Percentiles rank a stretch among this genome's conserved stretches.
Evolutionary conservation across 768 basidiomycete species (phyloP).

Genomic region (Tricholomella constricta): DNA sequence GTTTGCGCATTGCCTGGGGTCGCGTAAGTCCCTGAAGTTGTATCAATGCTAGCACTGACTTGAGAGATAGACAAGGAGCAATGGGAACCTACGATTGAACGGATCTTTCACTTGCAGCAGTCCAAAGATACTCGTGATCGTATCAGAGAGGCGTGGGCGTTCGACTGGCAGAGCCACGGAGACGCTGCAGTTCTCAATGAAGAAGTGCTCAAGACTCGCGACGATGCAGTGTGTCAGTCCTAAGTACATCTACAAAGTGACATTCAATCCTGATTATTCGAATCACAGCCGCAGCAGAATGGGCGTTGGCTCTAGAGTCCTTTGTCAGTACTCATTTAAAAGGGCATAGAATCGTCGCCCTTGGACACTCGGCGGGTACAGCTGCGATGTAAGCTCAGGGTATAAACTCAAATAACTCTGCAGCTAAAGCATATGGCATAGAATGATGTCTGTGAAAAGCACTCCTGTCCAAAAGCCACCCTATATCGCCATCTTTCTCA

Average conservation of each 20-base stretch:
- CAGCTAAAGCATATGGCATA: conserved; percentile 2
- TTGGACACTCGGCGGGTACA: conserved; percentile 37
- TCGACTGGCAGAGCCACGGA: conserved; percentile 44
- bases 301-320: conserved; percentile 15
- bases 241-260: background rate
- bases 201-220: conserved; percentile 22
- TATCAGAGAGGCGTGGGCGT: conserved; percentile 42
- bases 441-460: conserved; percentile 20
- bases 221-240: conserved; percentile 24
- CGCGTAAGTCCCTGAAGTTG: conserved; percentile 10
- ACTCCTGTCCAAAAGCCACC: conserved; percentile 14
- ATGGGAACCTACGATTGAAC: conserved; percentile 38
- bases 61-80: conserved; percentile 36
- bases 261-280: background rate
- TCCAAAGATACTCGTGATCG: conserved; percentile 18
- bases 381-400: conserved; percentile 30
- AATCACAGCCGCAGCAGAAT: conserved; percentile 26
- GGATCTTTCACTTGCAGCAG: conserved; percentile 26
- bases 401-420: background rate
- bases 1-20: conserved; percentile 18
- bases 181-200: conserved; percentile 37
- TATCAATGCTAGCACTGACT: background rate
- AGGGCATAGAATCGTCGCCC: conserved; percentile 26
- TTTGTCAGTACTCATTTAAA: conserved; percentile 17
- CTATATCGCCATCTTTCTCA: conserved; percentile 28